Base-by-base conservation (phyloP, 345 rosid genomes). In the Brassica incana region DNA sequence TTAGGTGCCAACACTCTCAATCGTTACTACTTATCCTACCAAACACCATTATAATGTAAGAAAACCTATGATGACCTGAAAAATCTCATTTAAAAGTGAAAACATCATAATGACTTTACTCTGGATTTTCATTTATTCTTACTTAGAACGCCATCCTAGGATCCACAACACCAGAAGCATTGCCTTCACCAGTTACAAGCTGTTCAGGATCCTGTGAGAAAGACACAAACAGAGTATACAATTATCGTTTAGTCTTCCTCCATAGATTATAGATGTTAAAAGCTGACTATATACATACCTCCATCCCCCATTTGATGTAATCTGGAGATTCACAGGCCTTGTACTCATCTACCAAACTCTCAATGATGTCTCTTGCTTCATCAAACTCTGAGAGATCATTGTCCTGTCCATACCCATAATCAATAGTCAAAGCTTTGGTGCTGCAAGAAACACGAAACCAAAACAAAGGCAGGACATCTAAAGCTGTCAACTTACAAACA, bases 261-360 rank as follows among this genome's bases (percentile, higher is more conserved):
- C 48, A 8, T 40, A 40, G 48, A 2, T 2, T 40, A 8, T 40
- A 40, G 48, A 40, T 40, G 48, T 9, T 9, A 40, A 40, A 9
- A 40, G 48, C 48, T 40, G 48, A 40, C 12, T 40, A 40, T 40
- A 8, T 40, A 52, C 77, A 77, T 85, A 91, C 98, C 98, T 95
- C 99, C 98, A 93, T 91, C 85, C 99, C 99, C 99, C 99, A 95
- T 85, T 95, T 91, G 82, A 95, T 91, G 85, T 92, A 94, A 81
- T 91, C 97, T 6, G 98, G 95, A 30, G 98, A 94, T 77, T 94
- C 97, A 65, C 98, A 94, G 4, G 98, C 98, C 84, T 94, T 91
- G 15, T 94, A 94, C 78, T 94, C 98, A 58, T 94, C 95, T 82
- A 93, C 97, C 83, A 95, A 86, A 78, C 97, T 95, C 88, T 89